Conservation (phyloP, 352 stramenopile genomes). For the Thalassiosira oceanica region DNA sequence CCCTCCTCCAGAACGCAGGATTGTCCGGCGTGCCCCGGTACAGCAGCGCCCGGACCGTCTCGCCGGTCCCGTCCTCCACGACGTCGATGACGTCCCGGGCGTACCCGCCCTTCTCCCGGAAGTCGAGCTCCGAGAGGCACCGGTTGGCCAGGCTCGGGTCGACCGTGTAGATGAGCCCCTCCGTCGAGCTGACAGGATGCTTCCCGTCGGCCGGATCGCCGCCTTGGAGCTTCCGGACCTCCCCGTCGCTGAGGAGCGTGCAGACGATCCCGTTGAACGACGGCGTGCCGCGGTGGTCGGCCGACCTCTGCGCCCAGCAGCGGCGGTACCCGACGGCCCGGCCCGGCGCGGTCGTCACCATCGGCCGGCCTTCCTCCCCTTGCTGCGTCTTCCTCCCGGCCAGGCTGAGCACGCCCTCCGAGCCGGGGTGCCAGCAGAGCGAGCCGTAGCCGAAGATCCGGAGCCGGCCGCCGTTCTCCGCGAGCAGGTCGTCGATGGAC, state of each 20-base stretch:
- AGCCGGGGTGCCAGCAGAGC: constrained; percentile 74
- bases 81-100: constrained; percentile 72
- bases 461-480: constrained; percentile 22
- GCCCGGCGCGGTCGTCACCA: constrained; percentile 33
- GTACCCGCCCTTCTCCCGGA: constrained; percentile 80
- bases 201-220: not conserved
- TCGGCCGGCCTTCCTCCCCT: not conserved
- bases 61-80: constrained; percentile 58
- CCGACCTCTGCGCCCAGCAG: constrained; percentile 68
- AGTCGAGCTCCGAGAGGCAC: constrained; percentile 78
- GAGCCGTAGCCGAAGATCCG: constrained; percentile 78
- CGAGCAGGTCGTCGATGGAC: constrained; percentile 15
- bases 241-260: constrained; percentile 69
- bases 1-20: constrained; percentile 70
- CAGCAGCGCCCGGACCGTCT: constrained; percentile 58
- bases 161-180: constrained; percentile 72
- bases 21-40: constrained; percentile 75
- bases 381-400: not conserved
- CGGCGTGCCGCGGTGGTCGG: constrained; percentile 70
- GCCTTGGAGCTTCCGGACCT: constrained; percentile 39
- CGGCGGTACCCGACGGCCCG: constrained; percentile 59
- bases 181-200: too few relatives aligned
- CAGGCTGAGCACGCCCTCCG: constrained; percentile 48
- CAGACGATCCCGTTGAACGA: constrained; percentile 75
- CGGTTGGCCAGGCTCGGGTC: constrained; percentile 56